Conservation (phyloP, 768 basidiomycete species). For the Gelatoporia subvermispora region DNA sequence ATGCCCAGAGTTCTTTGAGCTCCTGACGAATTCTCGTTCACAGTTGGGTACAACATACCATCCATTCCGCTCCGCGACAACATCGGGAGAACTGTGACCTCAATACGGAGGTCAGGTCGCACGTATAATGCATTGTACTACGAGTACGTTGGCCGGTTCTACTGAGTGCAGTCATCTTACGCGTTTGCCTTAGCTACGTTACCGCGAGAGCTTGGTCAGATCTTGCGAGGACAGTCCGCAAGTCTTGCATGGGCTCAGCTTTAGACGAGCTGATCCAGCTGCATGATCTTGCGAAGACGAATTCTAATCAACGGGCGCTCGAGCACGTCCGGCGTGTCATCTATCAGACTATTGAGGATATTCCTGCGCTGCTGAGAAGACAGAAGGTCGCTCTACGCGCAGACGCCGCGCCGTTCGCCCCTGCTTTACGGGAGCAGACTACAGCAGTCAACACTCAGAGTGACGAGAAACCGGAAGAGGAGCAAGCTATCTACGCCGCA, state of each 20-base stretch:
- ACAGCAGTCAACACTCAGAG: too few relatives aligned
- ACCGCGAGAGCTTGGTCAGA: slow-evolving; percentile 21
- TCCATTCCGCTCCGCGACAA: not conserved
- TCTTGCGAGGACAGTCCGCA: slow-evolving; percentile 21
- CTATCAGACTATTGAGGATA: slow-evolving; percentile 25
- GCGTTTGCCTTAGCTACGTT: slow-evolving; percentile 18
- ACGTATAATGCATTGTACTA: not conserved
- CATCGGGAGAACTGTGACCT: not conserved
- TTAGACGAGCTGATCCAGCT: slow-evolving; percentile 25
- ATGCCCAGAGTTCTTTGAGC: not conserved
- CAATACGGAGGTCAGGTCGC: not conserved
- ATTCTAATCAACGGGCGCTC: not conserved
- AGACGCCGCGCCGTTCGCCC: slow-evolving; percentile 17
- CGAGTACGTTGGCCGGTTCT: not conserved
- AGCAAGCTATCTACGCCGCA: too few relatives aligned
- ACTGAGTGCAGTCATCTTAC: not conserved
- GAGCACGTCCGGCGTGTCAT: slow-evolving; percentile 24
- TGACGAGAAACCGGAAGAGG: too few relatives aligned
- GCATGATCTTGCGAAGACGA: slow-evolving; percentile 5
- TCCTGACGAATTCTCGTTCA: not conserved
- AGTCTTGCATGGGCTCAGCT: slow-evolving; percentile 11
- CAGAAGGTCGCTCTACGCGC: slow-evolving; percentile 10
- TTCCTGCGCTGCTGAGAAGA: slow-evolving; percentile 25
- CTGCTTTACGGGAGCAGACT: slow-evolving; percentile 2
- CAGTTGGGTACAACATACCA: slow-evolving; percentile 3